A percentile compares a stretch with the other conserved stretches of the same genome.
These are phyloP conservation scores for Lipomyces spencermartinsiae DNA, from an alignment of 805 yeast species.

Conservation along the genomic window DNA sequence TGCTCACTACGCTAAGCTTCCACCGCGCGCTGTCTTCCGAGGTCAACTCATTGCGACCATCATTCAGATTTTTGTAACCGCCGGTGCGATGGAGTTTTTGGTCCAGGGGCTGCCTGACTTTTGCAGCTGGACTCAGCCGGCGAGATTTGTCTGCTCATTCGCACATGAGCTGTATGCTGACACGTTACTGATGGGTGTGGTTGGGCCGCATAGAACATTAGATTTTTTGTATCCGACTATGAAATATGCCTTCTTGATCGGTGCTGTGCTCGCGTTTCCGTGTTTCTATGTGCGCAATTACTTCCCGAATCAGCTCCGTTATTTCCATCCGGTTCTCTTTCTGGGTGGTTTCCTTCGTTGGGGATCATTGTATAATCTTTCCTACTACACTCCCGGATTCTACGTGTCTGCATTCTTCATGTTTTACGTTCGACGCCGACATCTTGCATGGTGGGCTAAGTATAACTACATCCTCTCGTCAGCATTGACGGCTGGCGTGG, in stretches of 20 bases:
- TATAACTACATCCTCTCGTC: slow-evolving; percentile 62
- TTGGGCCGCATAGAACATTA: slow-evolving; percentile 39
- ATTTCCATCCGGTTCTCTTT: slow-evolving; percentile 34
- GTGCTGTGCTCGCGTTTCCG: slow-evolving; percentile 25
- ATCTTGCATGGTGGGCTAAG: slow-evolving; percentile 21
- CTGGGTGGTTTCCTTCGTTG: slow-evolving; percentile 33
- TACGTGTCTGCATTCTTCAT: slow-evolving; percentile 10
- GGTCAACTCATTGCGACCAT: slow-evolving; percentile 60
- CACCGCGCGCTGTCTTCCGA: slow-evolving; percentile 58
- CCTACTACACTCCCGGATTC: slow-evolving; percentile 27
- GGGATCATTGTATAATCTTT: slow-evolving; percentile 24
- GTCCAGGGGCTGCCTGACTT: slow-evolving; percentile 32
- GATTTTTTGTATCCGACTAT: slow-evolving; percentile 30
- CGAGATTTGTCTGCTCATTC: slow-evolving; percentile 37
- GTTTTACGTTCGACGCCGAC: slow-evolving; percentile 10
- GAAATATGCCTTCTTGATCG: slow-evolving; percentile 37
- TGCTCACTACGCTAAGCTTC: slow-evolving; percentile 60
- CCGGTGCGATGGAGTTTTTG: slow-evolving; percentile 56
- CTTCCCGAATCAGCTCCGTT: slow-evolving; percentile 12
- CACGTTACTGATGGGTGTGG: slow-evolving; percentile 38
- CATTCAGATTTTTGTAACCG: slow-evolving; percentile 59
- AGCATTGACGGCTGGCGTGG: slow-evolving; percentile 70
- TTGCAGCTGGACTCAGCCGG: slow-evolving; percentile 35
- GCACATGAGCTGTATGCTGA: slow-evolving; percentile 37
- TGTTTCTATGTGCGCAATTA: slow-evolving; percentile 23